Percentiles rank a stretch among this genome's conserved stretches.
Conservation (phyloP, 139 green algal genomes). For the Picochlorum costavermella region DNA sequence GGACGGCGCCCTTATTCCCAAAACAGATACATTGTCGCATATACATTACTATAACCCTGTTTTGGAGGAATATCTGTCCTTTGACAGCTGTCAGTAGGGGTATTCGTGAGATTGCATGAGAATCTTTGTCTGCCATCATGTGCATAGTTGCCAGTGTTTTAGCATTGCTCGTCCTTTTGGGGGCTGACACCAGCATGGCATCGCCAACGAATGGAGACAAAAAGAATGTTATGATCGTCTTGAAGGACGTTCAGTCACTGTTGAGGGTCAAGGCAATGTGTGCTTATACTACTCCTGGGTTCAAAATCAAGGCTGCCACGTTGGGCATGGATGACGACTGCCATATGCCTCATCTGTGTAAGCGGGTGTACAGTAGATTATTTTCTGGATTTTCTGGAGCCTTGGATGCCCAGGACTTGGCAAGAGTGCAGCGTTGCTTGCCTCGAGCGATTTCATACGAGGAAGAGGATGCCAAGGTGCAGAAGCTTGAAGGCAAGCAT, state of each 20-base stretch:
- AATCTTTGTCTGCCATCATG: no score
- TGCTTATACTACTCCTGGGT: not conserved
- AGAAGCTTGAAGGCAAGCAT: constrained; percentile 21
- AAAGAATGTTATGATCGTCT: no score
- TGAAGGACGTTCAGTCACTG: not conserved
- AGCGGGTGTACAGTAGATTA: constrained; percentile 16
- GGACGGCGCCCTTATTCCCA: no score
- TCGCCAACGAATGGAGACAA: no score
- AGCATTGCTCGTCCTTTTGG: no score
- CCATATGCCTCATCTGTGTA: constrained; percentile 26
- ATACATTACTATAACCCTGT: no score
- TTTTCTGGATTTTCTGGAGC: constrained; percentile 23
- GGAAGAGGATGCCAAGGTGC: constrained; percentile 22
- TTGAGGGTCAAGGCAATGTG: constrained; percentile 19
- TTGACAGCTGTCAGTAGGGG: no score
- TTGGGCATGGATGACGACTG: constrained; percentile 21
- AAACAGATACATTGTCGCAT: no score
- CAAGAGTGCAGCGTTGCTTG: constrained; percentile 25
- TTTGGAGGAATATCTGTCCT: no score
- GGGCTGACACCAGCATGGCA: no score
- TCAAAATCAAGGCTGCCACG: constrained; percentile 1
- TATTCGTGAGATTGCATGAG: no score
- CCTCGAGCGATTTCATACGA: constrained; percentile 24
- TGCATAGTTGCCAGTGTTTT: no score
- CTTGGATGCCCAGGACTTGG: constrained; percentile 12